Conservation (phyloP, 257 asterid genomes). For the Solanum boliviense region DNA sequence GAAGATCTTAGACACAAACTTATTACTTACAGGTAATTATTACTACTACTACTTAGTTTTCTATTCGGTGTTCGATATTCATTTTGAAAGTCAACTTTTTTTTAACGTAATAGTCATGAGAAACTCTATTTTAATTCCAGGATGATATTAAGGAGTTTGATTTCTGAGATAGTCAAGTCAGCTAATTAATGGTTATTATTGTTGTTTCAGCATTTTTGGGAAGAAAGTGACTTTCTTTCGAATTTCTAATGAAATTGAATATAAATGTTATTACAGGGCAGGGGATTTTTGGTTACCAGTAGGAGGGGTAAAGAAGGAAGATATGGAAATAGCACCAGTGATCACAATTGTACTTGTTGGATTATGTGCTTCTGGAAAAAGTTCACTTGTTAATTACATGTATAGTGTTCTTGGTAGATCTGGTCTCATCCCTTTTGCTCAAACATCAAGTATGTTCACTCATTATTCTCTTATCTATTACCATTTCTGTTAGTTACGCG, state of each 20-base stretch:
- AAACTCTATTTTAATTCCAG: neutral
- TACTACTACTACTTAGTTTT: too few relatives aligned
- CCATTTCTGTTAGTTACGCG: neutral
- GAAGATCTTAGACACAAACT: slow-evolving; percentile 47
- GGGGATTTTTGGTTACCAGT: slow-evolving; percentile 69
- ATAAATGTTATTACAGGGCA: slow-evolving; percentile 16
- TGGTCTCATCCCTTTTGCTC: slow-evolving; percentile 72
- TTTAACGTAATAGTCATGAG: neutral
- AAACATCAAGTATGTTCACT: slow-evolving; percentile 37
- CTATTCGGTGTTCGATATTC: too few relatives aligned
- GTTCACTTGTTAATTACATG: slow-evolving; percentile 53
- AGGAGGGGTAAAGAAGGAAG: slow-evolving; percentile 57
- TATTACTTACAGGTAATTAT: slow-evolving; percentile 10
- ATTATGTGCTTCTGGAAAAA: slow-evolving; percentile 39
- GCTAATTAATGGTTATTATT: neutral
- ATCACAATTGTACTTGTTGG: slow-evolving; percentile 41
- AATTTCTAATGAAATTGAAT: neutral
- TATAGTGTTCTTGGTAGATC: slow-evolving; percentile 63
- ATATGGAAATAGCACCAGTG: slow-evolving; percentile 35
- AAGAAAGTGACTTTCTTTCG: neutral
- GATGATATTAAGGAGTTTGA: neutral
- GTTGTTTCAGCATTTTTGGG: too few relatives aligned
- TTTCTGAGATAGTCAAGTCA: neutral
- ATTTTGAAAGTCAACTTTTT: too few relatives aligned
- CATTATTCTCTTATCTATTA: neutral